Conservation (phyloP, 192 early-diverging fungal species). For the Linnemannia hyalina region DNA sequence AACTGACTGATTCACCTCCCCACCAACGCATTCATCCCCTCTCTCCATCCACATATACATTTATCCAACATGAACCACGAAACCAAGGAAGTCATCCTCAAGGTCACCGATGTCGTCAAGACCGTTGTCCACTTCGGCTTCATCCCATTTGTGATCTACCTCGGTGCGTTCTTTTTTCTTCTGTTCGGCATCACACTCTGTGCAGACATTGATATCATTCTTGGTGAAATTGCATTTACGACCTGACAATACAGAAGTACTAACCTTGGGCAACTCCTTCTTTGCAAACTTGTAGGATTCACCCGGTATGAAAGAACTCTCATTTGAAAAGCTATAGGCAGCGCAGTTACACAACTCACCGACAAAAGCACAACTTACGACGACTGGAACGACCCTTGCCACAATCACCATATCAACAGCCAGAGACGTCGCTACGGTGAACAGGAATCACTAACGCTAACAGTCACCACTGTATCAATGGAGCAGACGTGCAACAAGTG, state of each 20-base stretch:
- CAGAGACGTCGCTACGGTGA: background rate
- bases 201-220: background rate
- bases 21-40: background rate
- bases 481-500: background rate
- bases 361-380: background rate
- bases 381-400: background rate
- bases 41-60: background rate
- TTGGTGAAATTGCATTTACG: background rate
- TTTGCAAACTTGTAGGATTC: conserved; percentile 24
- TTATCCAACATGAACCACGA: conserved; percentile 60
- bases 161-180: conserved; percentile 57
- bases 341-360: too few relatives aligned
- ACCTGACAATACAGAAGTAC: too few relatives aligned
- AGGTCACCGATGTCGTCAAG: conserved; percentile 67
- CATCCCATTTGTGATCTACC: conserved; percentile 72
- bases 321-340: background rate
- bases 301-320: conserved; percentile 40
- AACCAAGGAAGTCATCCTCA: conserved; percentile 67
- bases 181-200: background rate
- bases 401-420: background rate
- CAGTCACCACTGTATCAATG: background rate
- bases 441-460: background rate
- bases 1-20: conserved; percentile 1
- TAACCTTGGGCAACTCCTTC: background rate
- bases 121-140: conserved; percentile 72